Evolutionary conservation across 78 protist genomes (phyloP).

Genomic region (Dictyostelium firmibasis): DNA sequence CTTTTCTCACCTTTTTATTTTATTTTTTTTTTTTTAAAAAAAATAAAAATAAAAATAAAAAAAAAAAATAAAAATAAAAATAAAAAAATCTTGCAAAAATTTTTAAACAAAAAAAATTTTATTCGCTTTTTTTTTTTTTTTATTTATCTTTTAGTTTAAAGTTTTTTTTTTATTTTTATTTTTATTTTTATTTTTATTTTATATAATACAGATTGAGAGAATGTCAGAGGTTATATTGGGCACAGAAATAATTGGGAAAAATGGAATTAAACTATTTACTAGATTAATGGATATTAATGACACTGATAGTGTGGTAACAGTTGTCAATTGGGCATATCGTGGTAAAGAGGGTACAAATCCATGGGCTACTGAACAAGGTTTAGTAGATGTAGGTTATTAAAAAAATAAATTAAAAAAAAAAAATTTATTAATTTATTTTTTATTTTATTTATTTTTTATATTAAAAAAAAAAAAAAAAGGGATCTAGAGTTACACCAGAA

Average conservation of each 20-base stretch:
- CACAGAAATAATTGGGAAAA: slow-evolving; percentile 1
- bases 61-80: too few species aligned
- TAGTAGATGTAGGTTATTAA: background rate
- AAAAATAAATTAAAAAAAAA: too few species aligned
- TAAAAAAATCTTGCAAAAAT: too few species aligned
- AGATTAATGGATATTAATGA: slow-evolving; percentile 4
- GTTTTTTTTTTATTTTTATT: background rate
- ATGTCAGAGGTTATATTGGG: background rate
- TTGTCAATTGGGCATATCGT: slow-evolving; percentile 70
- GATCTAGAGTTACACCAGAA: background rate
- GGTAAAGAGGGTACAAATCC: slow-evolving; percentile 30
- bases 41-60: too few species aligned
- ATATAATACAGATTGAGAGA: background rate
- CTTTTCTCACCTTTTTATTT: too few species aligned
- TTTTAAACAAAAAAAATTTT: too few species aligned
- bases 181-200: background rate
- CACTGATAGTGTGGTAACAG: background rate
- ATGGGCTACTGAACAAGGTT: slow-evolving; percentile 51
- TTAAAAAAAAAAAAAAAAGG: background rate
- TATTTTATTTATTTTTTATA: too few species aligned
- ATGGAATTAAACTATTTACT: background rate
- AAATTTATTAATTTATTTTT: too few species aligned
- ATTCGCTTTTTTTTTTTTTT: background rate
- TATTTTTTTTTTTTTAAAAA: too few species aligned
- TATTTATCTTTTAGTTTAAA: background rate